These are phyloP conservation scores for Xylariaceae sp. DNA, from an alignment of 2,329 filamentous ascomycete genomes.

Conservation along the genomic window DNA sequence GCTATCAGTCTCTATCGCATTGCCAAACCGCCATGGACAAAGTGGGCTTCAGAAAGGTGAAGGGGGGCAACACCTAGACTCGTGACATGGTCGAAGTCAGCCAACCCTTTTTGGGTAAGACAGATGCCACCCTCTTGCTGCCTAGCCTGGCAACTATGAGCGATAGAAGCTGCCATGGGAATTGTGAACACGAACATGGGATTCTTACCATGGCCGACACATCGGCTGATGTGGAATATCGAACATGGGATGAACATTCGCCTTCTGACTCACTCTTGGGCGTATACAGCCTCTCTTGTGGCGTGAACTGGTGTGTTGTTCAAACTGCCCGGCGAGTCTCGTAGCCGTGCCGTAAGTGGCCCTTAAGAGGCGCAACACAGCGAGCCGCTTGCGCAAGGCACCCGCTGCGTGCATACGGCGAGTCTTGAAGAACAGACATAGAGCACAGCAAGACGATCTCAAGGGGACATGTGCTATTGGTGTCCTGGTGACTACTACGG, in stretches of 20 bases:
- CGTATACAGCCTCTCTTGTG: not conserved
- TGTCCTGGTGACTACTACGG: no score
- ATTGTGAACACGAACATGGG: conserved; percentile 22
- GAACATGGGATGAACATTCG: not conserved
- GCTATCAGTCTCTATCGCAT: conserved; percentile 27
- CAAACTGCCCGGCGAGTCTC: no score
- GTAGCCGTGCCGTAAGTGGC: no score
- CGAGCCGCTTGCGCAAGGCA: conserved; percentile 20
- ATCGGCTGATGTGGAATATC: conserved; percentile 7
- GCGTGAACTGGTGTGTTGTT: not conserved
- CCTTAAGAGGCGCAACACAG: conserved; percentile 6
- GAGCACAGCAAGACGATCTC: no score
- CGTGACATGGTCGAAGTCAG: conserved; percentile 32
- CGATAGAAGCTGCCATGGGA: conserved; percentile 21
- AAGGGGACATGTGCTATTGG: no score
- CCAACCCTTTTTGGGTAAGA: conserved; percentile 32
- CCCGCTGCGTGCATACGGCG: conserved; percentile 6
- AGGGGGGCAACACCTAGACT: conserved; percentile 28
- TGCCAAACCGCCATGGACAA: conserved; percentile 18
- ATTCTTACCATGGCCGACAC: conserved; percentile 16
- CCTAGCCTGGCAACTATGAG: conserved; percentile 5
- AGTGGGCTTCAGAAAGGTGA: conserved; percentile 25
- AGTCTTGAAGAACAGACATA: no score
- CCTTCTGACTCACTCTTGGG: conserved; percentile 14
- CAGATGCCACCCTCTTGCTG: conserved; percentile 27